These are phyloP conservation scores for Spergularia marina DNA, from an alignment of 148 eudicot species.

Conservation along the genomic window DNA sequence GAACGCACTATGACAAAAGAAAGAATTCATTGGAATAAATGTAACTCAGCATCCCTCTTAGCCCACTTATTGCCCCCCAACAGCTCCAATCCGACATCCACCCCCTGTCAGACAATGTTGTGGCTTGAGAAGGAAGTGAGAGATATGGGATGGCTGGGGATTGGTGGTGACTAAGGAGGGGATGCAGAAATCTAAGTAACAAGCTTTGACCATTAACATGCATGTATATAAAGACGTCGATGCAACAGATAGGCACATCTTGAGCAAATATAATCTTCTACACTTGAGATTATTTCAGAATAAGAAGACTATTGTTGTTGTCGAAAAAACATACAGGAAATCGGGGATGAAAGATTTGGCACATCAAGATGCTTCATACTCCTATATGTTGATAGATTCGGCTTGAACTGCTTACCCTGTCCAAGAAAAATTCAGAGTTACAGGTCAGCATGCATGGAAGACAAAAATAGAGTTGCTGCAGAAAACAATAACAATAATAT, in stretches of 20 bases:
- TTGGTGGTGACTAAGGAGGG: background rate
- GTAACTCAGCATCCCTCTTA: too few relatives aligned
- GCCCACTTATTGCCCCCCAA: too few relatives aligned
- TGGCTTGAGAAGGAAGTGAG: background rate
- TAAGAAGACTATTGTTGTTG: background rate
- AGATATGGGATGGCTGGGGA: background rate
- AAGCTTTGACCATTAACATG: background rate
- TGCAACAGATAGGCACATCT: background rate
- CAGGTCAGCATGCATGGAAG: background rate
- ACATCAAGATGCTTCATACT: conserved; percentile 27
- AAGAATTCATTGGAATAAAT: too few relatives aligned
- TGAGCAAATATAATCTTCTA: conserved; percentile 1
- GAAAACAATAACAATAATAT: background rate
- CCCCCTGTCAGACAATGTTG: too few relatives aligned
- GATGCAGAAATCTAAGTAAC: background rate
- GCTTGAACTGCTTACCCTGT: conserved; percentile 45
- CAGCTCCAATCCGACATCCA: too few relatives aligned
- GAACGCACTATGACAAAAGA: too few relatives aligned
- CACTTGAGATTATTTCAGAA: background rate
- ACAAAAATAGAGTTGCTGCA: background rate
- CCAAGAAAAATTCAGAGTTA: conserved; percentile 15
- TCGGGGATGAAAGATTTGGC: conserved; percentile 23
- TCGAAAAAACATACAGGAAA: conserved; percentile 38
- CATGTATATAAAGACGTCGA: background rate
- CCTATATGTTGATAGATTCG: conserved; percentile 25